Evolutionary conservation across 768 basidiomycete species (phyloP), one percentile per base, ranked within the genome.

Genomic region (Mycena crocata): DNA sequence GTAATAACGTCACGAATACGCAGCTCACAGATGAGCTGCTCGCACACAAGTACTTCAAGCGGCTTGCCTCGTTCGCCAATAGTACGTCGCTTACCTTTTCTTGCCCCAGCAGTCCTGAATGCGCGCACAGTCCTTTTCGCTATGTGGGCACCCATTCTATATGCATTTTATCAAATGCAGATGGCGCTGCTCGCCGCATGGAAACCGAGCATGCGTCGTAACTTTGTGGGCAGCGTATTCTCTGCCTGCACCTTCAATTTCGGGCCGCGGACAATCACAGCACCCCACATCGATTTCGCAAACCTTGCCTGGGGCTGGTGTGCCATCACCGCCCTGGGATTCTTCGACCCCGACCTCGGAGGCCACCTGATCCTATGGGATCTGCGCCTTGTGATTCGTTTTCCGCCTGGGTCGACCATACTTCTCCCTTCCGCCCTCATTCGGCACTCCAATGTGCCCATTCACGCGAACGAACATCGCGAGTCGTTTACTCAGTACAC

Each of bases 221-320:
- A n/a, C n/a, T 45, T 46, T 19, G 34, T 17, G 2, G 30, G 51
- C 21, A 54, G 51, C 21, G 50, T 77, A 1, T 81, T 77, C 21
- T 61, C 76, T 0, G 64, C 68, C 0, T 42, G 58, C 0, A 77
- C 74, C 2, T 73, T 80, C 66, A 81, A 82, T 63, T 67, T 79
- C 14, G 79, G 78, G 0, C 67, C 71, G 0, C 51, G 45, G 0
- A 69, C 69, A 0, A 31, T 72, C 0, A 73, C 73, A 0, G 21
- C 35, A 0, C 52, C 64, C 0, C 80, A 83, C n/a, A 64, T 66
- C 0, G 79, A 84, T 35, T 55, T 28, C 37, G 54, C 45, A 2
- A 84, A 84, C 45, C 57, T 76, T 0, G 67, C 78, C 1, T 73
- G 62, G 37, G 78, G 79, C 0, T 72, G 74, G 69, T 84, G 79